A percentile compares a stretch with the other conserved stretches of the same genome.
These are phyloP conservation scores for Pseudogymnoascus sp. DNA, from an alignment of 2,329 filamentous ascomycete species.

Conservation along the genomic window DNA sequence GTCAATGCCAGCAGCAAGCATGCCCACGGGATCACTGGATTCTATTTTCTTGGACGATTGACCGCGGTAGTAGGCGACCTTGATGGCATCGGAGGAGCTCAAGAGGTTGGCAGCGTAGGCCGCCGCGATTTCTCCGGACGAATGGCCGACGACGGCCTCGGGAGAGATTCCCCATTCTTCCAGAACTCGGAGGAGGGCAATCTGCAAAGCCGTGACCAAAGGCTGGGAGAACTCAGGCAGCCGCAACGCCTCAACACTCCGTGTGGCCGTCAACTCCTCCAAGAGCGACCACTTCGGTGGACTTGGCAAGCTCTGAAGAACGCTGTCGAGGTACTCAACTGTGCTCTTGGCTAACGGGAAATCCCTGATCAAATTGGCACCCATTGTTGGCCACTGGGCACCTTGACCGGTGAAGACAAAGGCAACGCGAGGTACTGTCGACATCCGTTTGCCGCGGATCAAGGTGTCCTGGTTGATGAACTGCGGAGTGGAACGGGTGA, in stretches of 20 bases:
- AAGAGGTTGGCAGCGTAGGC: constrained; percentile 36
- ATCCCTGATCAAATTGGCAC: constrained; percentile 15
- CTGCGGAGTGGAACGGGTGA: constrained; percentile 4
- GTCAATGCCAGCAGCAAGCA: constrained; percentile 43
- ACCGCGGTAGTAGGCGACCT: constrained; percentile 38
- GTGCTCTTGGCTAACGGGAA: background rate
- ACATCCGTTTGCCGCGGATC: background rate
- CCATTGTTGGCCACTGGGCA: constrained; percentile 22
- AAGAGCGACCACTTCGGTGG: background rate
- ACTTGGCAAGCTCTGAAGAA: background rate
- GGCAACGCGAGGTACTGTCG: background rate
- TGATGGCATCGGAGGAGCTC: constrained; percentile 28
- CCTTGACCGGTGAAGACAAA: constrained; percentile 22
- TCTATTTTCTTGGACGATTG: constrained; percentile 23
- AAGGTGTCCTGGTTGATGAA: background rate
- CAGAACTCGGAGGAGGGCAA: constrained; percentile 38
- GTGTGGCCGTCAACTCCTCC: background rate
- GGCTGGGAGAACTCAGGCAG: constrained; percentile 37
- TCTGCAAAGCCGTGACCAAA: constrained; percentile 40
- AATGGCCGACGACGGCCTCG: constrained; percentile 37
- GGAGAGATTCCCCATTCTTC: constrained; percentile 34
- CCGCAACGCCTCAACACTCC: constrained; percentile 34
- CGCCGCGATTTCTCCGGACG: constrained; percentile 41
- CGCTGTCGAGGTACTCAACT: background rate
- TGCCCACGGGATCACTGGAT: constrained; percentile 34